Evolutionary conservation across 1,139 yeast genomes (phyloP).

Genomic region (Debaryomycetaceae sp.): DNA sequence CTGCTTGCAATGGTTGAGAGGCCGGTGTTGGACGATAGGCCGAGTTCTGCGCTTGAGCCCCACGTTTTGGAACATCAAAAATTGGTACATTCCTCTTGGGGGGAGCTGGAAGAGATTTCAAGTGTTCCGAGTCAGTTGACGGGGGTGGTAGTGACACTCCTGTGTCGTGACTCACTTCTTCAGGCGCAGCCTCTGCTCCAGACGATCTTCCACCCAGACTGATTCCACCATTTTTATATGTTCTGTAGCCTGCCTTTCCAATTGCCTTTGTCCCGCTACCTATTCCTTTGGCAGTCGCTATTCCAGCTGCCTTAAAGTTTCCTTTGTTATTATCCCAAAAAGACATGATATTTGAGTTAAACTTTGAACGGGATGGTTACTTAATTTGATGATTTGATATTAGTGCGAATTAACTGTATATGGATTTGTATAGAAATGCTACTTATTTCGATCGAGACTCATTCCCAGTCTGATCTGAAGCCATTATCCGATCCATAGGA

Average conservation of each 20-base stretch:
- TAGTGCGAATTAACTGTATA: neutral
- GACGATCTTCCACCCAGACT: constrained; percentile 18
- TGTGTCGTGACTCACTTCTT: constrained; percentile 5
- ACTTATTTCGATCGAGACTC: neutral
- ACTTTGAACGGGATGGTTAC: too few relatives aligned
- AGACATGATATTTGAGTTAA: constrained; percentile 14
- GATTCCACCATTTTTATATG: constrained; percentile 43
- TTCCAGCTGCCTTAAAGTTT: constrained; percentile 44
- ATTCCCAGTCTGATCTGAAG: neutral
- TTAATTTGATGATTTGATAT: neutral
- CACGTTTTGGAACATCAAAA: constrained; percentile 7
- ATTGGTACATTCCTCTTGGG: constrained; percentile 33
- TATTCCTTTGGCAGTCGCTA: constrained; percentile 45
- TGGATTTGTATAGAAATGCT: neutral
- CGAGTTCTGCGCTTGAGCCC: constrained; percentile 6
- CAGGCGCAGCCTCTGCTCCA: constrained; percentile 3
- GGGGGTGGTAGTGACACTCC: constrained; percentile 8
- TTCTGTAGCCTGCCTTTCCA: constrained; percentile 46
- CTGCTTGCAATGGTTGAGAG: neutral
- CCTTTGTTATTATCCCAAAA: constrained; percentile 57
- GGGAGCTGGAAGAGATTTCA: constrained; percentile 34
- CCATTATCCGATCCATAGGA: constrained; percentile 17
- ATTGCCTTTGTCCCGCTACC: constrained; percentile 48
- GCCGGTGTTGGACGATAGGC: constrained; percentile 4
- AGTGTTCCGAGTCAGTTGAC: constrained; percentile 17